Evolutionary conservation across 805 yeast genomes (phyloP).

Genomic region (Torulaspora franciscae): DNA sequence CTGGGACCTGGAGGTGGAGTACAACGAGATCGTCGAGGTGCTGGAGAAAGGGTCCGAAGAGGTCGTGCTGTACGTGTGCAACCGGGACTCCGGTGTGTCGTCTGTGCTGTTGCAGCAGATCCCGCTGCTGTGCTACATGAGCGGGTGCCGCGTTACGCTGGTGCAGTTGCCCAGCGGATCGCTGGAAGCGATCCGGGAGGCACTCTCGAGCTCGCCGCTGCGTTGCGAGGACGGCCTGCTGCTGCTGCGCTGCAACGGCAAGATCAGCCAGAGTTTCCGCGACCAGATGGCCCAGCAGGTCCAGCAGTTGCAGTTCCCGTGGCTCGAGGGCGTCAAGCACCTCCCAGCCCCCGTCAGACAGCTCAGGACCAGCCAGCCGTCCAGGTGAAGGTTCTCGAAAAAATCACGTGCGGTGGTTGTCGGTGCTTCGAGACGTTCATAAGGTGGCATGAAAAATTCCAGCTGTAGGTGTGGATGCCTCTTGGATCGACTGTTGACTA

Average conservation of each 20-base stretch:
- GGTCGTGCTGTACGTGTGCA: constrained; percentile 51
- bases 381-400: neutral
- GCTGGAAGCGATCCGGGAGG: constrained; percentile 10
- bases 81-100: constrained; percentile 46
- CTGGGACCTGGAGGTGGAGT: constrained; percentile 27
- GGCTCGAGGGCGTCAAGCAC: constrained; percentile 26
- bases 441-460: constrained; percentile 3
- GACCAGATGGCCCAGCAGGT: constrained; percentile 20
- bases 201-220: constrained; percentile 4
- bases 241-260: constrained; percentile 21
- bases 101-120: constrained; percentile 49
- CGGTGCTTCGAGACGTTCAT: neutral
- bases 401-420: neutral
- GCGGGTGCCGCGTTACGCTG: constrained; percentile 42
- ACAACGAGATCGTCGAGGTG: constrained; percentile 49
- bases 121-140: constrained; percentile 49
- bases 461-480: neutral
- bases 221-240: constrained; percentile 23
- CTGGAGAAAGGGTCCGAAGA: constrained; percentile 35
- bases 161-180: constrained; percentile 56
- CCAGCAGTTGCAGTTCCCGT: constrained; percentile 19
- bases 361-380: constrained; percentile 25
- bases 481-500: neutral
- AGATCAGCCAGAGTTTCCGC: constrained; percentile 21
- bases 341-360: constrained; percentile 18